Evolutionary conservation across 179 eudicot genomes (phyloP), one percentile per base, ranked within the genome.

Genomic region (Sideroxylon spinosum): DNA sequence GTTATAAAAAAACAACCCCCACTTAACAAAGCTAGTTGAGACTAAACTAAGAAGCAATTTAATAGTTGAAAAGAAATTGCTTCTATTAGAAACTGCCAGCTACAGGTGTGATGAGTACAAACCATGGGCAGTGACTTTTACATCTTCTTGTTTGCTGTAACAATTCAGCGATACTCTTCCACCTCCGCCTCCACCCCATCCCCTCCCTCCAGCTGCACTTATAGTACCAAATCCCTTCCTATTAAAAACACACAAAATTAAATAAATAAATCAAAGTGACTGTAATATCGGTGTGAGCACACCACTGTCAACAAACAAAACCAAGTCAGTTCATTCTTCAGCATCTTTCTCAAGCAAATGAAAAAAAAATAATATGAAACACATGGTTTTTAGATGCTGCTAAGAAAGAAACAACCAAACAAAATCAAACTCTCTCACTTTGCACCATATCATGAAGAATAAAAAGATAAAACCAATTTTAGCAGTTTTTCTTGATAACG

Each of bases 171-270:
- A 87, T 81, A 91, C 85, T 86, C 97, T 86, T 85, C 98, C 97
- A n/a, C 98, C 98, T 49, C 97, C 97, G 37, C 97, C 97, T 74
- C 98, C 97, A 70, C 90, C 97, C 94, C 97, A 89, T 65, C 98
- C 98, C 75, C 84, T 88, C 67, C 97, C 98, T 63, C 98, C 98
- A 68, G 98, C 94, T 68, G 97, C 97, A 81, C 97, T 93, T 76
- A 93, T 85, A 50, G 78, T 82, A 70, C 98, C 98, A 85, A 75
- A 85, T 26, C 98, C 98, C 82, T 85, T 88, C 90, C 98, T 93
- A 60, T 65, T 6, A 74, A 78, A 62, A 53, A 75, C 60, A 8
- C 55, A 71, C 73, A 59, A 79, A 55, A 32, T 12, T 25, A 62
- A 76, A 53, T 3, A 17, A 37, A 37, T 37, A 37, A 37, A 37